These are phyloP conservation scores for Candida maesae DNA, from an alignment of 805 yeast species.

Conservation along the genomic window DNA sequence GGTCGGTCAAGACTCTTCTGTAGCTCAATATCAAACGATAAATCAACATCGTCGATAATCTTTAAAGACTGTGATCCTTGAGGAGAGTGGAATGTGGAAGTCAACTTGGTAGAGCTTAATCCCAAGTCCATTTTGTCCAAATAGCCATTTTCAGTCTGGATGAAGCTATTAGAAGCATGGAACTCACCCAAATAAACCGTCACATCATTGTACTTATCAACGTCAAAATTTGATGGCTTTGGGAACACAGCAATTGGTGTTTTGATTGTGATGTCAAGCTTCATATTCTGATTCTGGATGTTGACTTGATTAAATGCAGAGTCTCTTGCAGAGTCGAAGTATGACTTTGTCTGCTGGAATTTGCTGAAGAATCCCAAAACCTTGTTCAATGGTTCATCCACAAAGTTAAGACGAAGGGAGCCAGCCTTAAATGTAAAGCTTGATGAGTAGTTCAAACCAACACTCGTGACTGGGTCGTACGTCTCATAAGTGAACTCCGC, in stretches of 20 bases:
- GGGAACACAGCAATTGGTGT: constrained; percentile 89
- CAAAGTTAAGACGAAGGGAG: constrained; percentile 69
- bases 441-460: constrained; percentile 47
- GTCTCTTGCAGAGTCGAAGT: constrained; percentile 87
- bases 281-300: constrained; percentile 54
- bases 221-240: constrained; percentile 39
- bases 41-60: constrained; percentile 62
- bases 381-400: constrained; percentile 73
- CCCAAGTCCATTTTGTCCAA: constrained; percentile 65
- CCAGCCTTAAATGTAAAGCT: constrained; percentile 64
- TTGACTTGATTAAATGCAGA: constrained; percentile 83
- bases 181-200: constrained; percentile 82
- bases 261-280: constrained; percentile 64
- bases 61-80: constrained; percentile 42
- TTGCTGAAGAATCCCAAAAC: constrained; percentile 65
- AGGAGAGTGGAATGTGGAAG: constrained; percentile 54
- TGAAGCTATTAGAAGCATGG: constrained; percentile 60
- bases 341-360: constrained; percentile 78
- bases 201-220: constrained; percentile 51
- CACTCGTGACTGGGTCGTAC: constrained; percentile 52
- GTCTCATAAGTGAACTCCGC: constrained; percentile 87
- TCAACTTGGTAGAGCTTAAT: constrained; percentile 64
- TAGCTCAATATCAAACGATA: constrained; percentile 56
- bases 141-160: constrained; percentile 26
- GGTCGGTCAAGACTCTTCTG: constrained; percentile 39